Evolutionary conservation across 441 rosid species (phyloP), one percentile per base, ranked within the genome.

Genomic region (Breynia disticha): DNA sequence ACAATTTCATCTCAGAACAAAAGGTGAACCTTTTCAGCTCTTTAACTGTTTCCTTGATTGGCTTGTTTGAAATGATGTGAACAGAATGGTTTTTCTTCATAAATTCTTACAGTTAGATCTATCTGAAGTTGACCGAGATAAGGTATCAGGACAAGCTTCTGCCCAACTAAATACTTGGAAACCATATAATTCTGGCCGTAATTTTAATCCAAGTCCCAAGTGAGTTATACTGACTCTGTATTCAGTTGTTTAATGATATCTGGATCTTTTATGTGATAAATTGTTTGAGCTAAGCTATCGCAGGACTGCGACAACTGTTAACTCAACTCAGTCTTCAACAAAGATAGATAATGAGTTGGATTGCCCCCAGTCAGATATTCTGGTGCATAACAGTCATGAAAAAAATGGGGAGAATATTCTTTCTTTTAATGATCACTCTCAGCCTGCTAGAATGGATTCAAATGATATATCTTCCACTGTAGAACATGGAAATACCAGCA

Each of bases 131-230:
- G 81, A 79, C 65, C 77, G 98, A 69, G 90, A 82, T 67, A 80
- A 84, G 72, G 65, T 93, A 55, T 89, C 98, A 5, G 98, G 98
- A 61, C 98, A 93, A 72, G 84, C 68, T 54, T 84, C 95, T 61
- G 91, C 79, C 20, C 76, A 69, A 70, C 67, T 81, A 64, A 78
- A 66, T 61, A 50, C 70, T 63, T 50, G 59, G 48, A 69, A 65
- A 55, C 68, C 69, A 57, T 57, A 68, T 59, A 57, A 50, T 59
- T 51, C 63, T 56, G 68, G 61, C 37, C 37, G 5, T 38, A 39
- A 17, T 55, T 47, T 55, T 32, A 48, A 54, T 58, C 61, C 55
- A 51, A 68, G 52, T 28, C 47, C 74, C 17, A 57, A 81, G 98
- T 79, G 55, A 54, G 54, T 68, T 41, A 15, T 41, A 11, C 3